Base-by-base conservation (phyloP, 2,329 filamentous ascomycete genomes). In the Chaetomium strumarium region DNA sequence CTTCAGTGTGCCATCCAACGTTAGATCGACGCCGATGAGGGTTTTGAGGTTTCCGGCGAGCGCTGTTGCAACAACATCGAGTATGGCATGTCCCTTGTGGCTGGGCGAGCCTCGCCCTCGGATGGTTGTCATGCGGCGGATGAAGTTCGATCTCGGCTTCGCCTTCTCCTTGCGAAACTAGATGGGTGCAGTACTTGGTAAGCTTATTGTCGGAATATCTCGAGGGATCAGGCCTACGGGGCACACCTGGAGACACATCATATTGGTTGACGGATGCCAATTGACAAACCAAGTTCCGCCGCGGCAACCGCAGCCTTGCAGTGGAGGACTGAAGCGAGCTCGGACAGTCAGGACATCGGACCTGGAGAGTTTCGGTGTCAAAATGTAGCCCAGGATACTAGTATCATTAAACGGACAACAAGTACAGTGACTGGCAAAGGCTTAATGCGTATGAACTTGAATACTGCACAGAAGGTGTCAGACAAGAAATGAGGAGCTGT, bases 1-100 rank as follows among this genome's bases (percentile, higher is more conserved):
- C 7, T 46, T 49, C 16, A 52, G 14, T 7, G 24, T 11, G 24
- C 48, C 46, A 4, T 46, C 42, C 12, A 49, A 43, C 24, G 58
- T 55, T 11, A 51, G 53, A 38, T 60, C 59, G 36, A 55, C 58
- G 51, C 45, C 53, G 34, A 52, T 52, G 16, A 60, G 54, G 24
- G 40, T n/a, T 10, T 44, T 40, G 46, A 60, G 58, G 46, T 61
- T 68, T 45, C 60, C 62, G 45, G 61, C 60, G 42, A 59, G 47
- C 7, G 53, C 49, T 24, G 51, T 42, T 17, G 30, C 36, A 16
- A 62, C 48, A 14, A 52, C 55, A 19, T 55, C 47, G 10, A 53
- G 42, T 51, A 60, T 50, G 33, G 49, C 56, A 39, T 52, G 46
- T 36, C 52, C 54, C 14, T 46, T 54, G n/a, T 56, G 51, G 14